phyloP scores from a whole-genome alignment of 129 eudicot genomes.

The Mikania micrantha region DNA sequence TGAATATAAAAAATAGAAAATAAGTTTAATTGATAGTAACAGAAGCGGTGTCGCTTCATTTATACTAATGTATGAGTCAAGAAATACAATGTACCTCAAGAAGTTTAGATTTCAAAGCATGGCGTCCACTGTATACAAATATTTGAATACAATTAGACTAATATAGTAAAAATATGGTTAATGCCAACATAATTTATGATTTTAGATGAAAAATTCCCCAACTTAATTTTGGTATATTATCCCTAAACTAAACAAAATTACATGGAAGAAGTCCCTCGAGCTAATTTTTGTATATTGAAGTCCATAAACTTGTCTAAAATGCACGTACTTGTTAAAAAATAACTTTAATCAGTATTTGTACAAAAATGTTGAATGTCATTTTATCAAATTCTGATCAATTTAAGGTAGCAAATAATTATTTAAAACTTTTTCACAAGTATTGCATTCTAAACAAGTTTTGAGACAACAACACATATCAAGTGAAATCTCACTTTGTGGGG shows the following conservation, averaged over 20 bases:
- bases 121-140: conserved; percentile 70
- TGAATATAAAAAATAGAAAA: neutral
- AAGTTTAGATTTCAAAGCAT: conserved; percentile 82
- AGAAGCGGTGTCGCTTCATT: neutral
- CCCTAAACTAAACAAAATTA: neutral
- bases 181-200: neutral
- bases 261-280: neutral
- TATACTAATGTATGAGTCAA: neutral
- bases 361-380: too few species aligned
- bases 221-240: neutral
- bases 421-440: neutral
- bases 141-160: neutral
- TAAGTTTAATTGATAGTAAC: neutral
- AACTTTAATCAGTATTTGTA: too few species aligned
- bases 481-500: too few species aligned
- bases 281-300: neutral
- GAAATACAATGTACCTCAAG: conserved; percentile 46
- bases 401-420: neutral
- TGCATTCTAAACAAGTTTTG: neutral
- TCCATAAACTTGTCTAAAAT: neutral
- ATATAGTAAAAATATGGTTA: neutral
- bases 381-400: too few species aligned
- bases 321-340: neutral
- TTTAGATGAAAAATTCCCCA: neutral
- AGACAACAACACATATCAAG: neutral